Evolutionary conservation across 768 basidiomycete genomes (phyloP), one percentile per base, ranked within the genome.

Genomic region (Podaxis rugospora): DNA sequence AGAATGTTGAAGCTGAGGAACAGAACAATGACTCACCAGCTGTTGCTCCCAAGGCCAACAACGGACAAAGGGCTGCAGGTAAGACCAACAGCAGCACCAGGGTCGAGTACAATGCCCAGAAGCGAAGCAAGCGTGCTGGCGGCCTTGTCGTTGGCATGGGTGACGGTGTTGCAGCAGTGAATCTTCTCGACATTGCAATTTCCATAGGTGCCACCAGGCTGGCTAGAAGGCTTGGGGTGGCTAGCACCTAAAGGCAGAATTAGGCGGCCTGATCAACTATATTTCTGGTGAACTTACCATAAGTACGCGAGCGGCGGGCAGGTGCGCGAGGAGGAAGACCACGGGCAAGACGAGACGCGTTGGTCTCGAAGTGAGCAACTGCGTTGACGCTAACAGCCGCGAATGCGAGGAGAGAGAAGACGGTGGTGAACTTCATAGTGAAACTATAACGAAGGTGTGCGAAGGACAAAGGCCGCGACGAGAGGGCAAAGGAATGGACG

Each of bases 321-420:
- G 84, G 85, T 1, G 80, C 71, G 1, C 75, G 68, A 16, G 83
- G 85, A 28, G 75, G 68, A 3, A 86, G 70, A 10, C 85, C 84
- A 18, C 81, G 82, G 57, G 82, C 80, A 47, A 87, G 62, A 39
- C 85, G 82, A 11, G 77, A 62, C 0, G 78, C 84, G 55, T 86
- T 86, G 51, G 81, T 80, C 56, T 81, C 79, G n/a, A 57, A 7
- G 32, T 50, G 28, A 9, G 67, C 63, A 23, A 69, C 61, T 13
- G 72, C 70, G 11, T 74, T 72, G n/a, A 74, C 75, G 63, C 74
- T 58, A 40, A 76, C 70, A 40, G 72, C 76, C 11, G 73, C 70
- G 23, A 75, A 72, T 50, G 75, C 67, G 57, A 82, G 63, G 65
- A 77, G 46, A 54, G 80, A 69, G 63, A 80, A 63, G 63, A 76